Percentiles rank a stretch among this genome's conserved stretches.
These are phyloP conservation scores for Fusarium sp. DNA, from an alignment of 2,329 filamentous ascomycete genomes.

Conservation along the genomic window DNA sequence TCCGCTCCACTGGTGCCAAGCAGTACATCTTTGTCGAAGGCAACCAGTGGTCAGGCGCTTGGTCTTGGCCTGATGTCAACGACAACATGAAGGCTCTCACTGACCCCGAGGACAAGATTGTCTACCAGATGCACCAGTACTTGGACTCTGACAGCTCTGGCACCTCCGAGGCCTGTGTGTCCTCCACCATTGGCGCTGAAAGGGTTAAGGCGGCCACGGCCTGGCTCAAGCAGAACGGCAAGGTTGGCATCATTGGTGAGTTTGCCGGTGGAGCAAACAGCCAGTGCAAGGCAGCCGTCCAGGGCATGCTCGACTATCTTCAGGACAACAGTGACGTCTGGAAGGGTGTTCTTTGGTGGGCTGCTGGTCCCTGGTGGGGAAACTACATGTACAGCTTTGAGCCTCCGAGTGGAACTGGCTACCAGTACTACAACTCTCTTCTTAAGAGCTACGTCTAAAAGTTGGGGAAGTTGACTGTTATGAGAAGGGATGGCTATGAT, in stretches of 20 bases:
- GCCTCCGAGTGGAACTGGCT: constrained; percentile 57
- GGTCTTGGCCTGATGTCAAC: constrained; percentile 55
- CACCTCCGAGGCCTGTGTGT: constrained; percentile 59
- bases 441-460: constrained; percentile 42
- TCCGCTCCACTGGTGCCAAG: constrained; percentile 68
- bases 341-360: constrained; percentile 68
- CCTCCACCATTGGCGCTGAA: constrained; percentile 59
- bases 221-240: constrained; percentile 66
- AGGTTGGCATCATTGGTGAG: constrained; percentile 66
- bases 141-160: constrained; percentile 66
- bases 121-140: constrained; percentile 72
- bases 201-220: constrained; percentile 60
- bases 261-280: constrained; percentile 64
- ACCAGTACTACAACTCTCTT: constrained; percentile 45
- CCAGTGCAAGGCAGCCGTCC: constrained; percentile 63
- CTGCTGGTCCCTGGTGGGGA: constrained; percentile 69
- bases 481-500: background rate
- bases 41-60: constrained; percentile 66
- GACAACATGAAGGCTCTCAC: constrained; percentile 55
- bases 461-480: background rate
- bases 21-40: constrained; percentile 68
- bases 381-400: constrained; percentile 61
- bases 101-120: constrained; percentile 61
- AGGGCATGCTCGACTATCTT: constrained; percentile 62
- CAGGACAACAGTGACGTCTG: constrained; percentile 67